A percentile compares a stretch with the other conserved stretches of the same genome.
Evolutionary conservation across 1,284 basidiomycete genomes (phyloP).

Genomic region (Cutaneotrichosporon sp.): DNA sequence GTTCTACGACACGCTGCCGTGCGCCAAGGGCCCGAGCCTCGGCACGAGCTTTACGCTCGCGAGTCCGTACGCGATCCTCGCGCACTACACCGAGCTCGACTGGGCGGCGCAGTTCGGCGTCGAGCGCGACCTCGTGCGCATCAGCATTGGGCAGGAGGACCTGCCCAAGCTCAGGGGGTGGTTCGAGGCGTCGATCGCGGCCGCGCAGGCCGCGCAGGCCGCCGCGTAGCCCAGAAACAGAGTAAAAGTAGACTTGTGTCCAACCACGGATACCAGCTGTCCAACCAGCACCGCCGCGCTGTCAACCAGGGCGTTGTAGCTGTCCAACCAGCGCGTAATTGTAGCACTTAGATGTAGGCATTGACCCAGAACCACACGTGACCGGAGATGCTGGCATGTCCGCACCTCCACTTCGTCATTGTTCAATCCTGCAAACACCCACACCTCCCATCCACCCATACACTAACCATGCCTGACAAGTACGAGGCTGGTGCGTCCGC

Average conservation of each 20-base stretch:
- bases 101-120: conserved; percentile 91
- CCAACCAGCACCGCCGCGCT: conserved; percentile 8
- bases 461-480: conserved; percentile 2
- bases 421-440: neutral
- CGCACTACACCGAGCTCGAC: conserved; percentile 86
- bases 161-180: conserved; percentile 61
- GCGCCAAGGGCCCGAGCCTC: conserved; percentile 87
- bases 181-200: conserved; percentile 68
- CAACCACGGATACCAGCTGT: conserved; percentile 7
- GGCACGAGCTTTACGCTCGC: conserved; percentile 97
- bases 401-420: neutral
- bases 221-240: neutral
- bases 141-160: conserved; percentile 90
- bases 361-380: conserved; percentile 2
- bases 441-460: neutral
- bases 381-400: neutral
- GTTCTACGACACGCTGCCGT: conserved; percentile 84
- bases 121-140: conserved; percentile 77
- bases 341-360: conserved; percentile 8
- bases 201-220: conserved; percentile 46
- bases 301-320: conserved; percentile 8
- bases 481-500: neutral
- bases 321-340: conserved; percentile 14
- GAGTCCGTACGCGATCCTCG: conserved; percentile 89
- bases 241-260: conserved; percentile 4